Base-by-base conservation (phyloP, 495 filamentous ascomycete genomes). In the Daldinia childiae region DNA sequence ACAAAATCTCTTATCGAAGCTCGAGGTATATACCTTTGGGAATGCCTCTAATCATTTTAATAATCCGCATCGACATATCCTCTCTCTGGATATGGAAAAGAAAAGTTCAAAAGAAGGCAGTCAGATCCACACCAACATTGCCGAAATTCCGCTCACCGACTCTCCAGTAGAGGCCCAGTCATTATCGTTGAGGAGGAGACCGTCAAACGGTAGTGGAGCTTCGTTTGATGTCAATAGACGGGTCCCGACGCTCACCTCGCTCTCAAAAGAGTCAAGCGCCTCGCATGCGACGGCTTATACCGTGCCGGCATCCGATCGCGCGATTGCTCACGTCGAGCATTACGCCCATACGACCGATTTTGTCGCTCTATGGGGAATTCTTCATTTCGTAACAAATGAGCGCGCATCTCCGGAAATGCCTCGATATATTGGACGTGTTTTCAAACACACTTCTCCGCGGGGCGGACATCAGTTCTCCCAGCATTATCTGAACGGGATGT, bases 1-100 rank as follows among this genome's bases (percentile, higher is more conserved):
- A 0, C 87, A 89, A 34, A 84, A 90, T 48, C 78, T 90, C 1
- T 81, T 94, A 17, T 77, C 82, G 0, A 90, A 91, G 60, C 82
- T 96, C 11, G 93, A 96, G 75, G 87, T 95, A 12, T 95, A 95
- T 78, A 95, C 93, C 0, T 97, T 96, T 73, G 93, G 92, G 8
- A 90, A 87, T 62, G 92, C 92, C 6, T 91, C 93, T 2, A 95
- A 94, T 71, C 93, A 95, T 77, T 97, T 95, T 77, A 95, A 94
- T 78, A 94, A 94, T 66, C 93, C 93, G 4, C 87, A 86, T 68
- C 81, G 82, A 7, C 76, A 82, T 71, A 56, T 81, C 17, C 61
- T 74, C 1, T 73, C 71, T 21, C 76, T 77, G 58, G 27, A 72
- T 11, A 55, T 66, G 21, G 76, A 79, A 51, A 52, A 67, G 39